Evolutionary conservation across 2,329 filamentous ascomycete species (phyloP).

Genomic region (Fusarium sublunatum): DNA sequence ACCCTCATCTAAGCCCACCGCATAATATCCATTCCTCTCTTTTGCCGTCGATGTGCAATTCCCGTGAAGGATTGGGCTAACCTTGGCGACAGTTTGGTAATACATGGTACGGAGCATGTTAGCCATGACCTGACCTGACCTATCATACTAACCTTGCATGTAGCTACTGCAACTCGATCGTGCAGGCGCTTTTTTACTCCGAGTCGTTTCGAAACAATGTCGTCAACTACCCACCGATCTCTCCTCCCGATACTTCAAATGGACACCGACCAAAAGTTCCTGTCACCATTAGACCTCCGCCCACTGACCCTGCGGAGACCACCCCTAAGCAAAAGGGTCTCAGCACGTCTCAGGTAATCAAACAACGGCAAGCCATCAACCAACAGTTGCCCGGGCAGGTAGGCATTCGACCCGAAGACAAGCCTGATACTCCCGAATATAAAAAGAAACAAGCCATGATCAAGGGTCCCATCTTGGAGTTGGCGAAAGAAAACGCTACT

Average conservation of each 20-base stretch:
- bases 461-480: slow-evolving; percentile 85
- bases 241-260: slow-evolving; percentile 76
- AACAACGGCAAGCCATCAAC: slow-evolving; percentile 66
- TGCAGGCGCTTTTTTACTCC: slow-evolving; percentile 97
- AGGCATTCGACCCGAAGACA: slow-evolving; percentile 82
- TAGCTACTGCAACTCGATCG: slow-evolving; percentile 98
- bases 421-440: slow-evolving; percentile 93
- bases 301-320: slow-evolving; percentile 55
- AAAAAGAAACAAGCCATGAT: slow-evolving; percentile 97
- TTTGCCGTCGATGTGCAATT: slow-evolving; percentile 5
- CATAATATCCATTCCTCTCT: slow-evolving; percentile 3
- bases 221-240: slow-evolving; percentile 84
- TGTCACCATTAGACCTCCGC: slow-evolving; percentile 70
- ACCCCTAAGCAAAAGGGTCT: slow-evolving; percentile 62
- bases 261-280: slow-evolving; percentile 66
- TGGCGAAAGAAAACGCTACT: slow-evolving; percentile 81
- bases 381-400: slow-evolving; percentile 66
- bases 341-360: slow-evolving; percentile 66
- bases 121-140: slow-evolving; percentile 7
- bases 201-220: slow-evolving; percentile 93
- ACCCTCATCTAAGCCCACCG: slow-evolving; percentile 10
- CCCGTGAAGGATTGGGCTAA: slow-evolving; percentile 49
- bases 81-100: slow-evolving; percentile 81
- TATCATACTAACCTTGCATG: slow-evolving; percentile 34
- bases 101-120: slow-evolving; percentile 78